Evolutionary conservation across 176 grass and related monocot genomes (phyloP).

Genomic region (Zea luxurians): DNA sequence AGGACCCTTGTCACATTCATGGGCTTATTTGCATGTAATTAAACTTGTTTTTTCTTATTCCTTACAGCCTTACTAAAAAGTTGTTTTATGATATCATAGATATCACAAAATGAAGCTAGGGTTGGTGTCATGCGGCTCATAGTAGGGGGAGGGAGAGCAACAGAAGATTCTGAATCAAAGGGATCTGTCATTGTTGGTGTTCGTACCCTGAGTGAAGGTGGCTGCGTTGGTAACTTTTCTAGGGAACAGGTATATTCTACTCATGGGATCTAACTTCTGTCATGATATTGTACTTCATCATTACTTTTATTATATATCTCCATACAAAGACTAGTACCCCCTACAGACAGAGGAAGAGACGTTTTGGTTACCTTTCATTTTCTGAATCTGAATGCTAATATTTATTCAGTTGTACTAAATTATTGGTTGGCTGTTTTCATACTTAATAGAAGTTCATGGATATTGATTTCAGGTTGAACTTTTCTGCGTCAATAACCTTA

Average conservation of each 20-base stretch:
- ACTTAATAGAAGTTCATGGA: neutral
- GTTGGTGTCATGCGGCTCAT: slow-evolving; percentile 95
- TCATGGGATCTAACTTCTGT: slow-evolving; percentile 2
- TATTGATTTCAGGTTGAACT: slow-evolving; percentile 79
- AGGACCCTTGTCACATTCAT: slow-evolving; percentile 16
- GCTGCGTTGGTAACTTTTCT: slow-evolving; percentile 98
- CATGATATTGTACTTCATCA: neutral
- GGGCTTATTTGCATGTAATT: neutral
- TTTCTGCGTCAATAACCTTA: slow-evolving; percentile 98
- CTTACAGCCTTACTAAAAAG: slow-evolving; percentile 31
- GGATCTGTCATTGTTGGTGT: slow-evolving; percentile 96
- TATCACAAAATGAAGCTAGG: slow-evolving; percentile 94
- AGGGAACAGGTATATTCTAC: slow-evolving; percentile 73
- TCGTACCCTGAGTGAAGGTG: slow-evolving; percentile 97
- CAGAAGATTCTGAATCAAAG: slow-evolving; percentile 79
- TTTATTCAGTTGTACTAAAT: slow-evolving; percentile 14
- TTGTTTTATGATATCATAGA: slow-evolving; percentile 48
- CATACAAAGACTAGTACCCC: neutral
- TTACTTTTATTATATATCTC: slow-evolving; percentile 4
- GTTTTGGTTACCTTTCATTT: neutral
- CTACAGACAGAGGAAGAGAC: neutral
- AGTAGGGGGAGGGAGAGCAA: slow-evolving; percentile 90
- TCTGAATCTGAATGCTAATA: neutral
- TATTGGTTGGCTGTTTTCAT: slow-evolving; percentile 1
- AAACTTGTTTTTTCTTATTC: slow-evolving; percentile 9